These are phyloP conservation scores for Drosera spatulata DNA, from an alignment of 179 eudicot species.

Conservation along the genomic window DNA sequence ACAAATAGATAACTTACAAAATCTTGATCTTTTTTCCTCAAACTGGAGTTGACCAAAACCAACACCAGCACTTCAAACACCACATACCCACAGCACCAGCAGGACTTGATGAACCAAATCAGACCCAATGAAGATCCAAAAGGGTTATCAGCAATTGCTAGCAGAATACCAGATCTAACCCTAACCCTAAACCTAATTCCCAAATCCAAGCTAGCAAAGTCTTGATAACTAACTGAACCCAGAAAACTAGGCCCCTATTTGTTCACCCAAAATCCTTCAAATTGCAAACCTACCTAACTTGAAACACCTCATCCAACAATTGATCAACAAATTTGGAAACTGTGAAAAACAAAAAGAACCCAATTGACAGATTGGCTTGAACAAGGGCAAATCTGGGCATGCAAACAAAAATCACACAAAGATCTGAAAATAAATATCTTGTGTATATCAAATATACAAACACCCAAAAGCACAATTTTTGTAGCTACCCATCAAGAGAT, in stretches of 20 bases:
- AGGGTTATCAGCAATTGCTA: background rate
- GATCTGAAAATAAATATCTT: too few species aligned
- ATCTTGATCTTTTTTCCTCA: background rate
- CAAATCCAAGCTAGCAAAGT: background rate
- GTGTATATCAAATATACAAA: too few species aligned
- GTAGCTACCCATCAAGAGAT: too few species aligned
- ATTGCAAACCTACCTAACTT: slow-evolving; percentile 3
- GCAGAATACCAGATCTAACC: slow-evolving; percentile 1
- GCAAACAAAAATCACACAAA: background rate
- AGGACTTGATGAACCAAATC: background rate
- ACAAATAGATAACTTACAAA: background rate
- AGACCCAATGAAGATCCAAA: background rate
- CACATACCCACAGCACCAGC: background rate
- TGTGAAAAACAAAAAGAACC: too few species aligned
- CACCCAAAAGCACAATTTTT: too few species aligned
- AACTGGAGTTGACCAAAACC: background rate
- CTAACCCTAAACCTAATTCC: slow-evolving; percentile 1
- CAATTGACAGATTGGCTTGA: background rate
- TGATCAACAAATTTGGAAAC: background rate
- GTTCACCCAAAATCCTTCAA: slow-evolving; percentile 1
- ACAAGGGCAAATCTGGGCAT: background rate
- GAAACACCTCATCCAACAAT: background rate
- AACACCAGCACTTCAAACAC: background rate
- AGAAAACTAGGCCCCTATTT: background rate
- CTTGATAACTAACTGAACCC: background rate